phyloP scores from a whole-genome alignment of 108 stramenopile species.

The Chaetoceros tenuissimus region DNA sequence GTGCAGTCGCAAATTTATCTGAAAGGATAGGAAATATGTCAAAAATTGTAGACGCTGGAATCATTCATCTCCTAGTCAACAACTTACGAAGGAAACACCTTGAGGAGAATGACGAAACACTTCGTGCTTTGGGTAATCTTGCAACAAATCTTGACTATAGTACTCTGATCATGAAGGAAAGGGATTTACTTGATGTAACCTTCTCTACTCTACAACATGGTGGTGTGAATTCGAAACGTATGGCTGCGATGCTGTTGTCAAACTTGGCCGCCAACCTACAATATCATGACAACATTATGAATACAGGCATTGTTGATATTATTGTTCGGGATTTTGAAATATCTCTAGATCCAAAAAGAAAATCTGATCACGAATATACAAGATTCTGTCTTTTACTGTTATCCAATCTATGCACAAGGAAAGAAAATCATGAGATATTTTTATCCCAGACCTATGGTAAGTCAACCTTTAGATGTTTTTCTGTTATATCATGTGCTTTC shows the following conservation, averaged over 20 bases:
- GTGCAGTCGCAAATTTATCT: constrained; percentile 72
- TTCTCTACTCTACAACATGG: constrained; percentile 6
- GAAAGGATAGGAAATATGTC: constrained; percentile 67
- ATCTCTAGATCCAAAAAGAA: constrained; percentile 58
- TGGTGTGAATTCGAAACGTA: constrained; percentile 36
- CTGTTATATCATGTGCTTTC: background rate
- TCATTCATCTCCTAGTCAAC: constrained; percentile 50
- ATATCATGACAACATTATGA: constrained; percentile 48
- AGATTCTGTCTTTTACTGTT: constrained; percentile 65
- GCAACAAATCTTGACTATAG: constrained; percentile 69
- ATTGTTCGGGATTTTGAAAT: constrained; percentile 34
- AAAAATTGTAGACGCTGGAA: constrained; percentile 43
- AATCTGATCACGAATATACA: constrained; percentile 60
- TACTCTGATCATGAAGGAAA: constrained; percentile 36
- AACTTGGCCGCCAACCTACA: constrained; percentile 58
- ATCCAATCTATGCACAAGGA: constrained; percentile 51
- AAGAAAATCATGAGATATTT: constrained; percentile 39
- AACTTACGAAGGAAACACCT: constrained; percentile 35
- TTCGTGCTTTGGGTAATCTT: constrained; percentile 74
- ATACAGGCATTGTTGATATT: constrained; percentile 43
- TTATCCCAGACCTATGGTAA: constrained; percentile 34
- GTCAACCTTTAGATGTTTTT: constrained; percentile 1
- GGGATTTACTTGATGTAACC: background rate
- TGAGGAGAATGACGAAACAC: constrained; percentile 55
- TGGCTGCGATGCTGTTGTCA: constrained; percentile 60